Conservation (phyloP, 805 yeast species). For the Ogataea thermomethanolica region DNA sequence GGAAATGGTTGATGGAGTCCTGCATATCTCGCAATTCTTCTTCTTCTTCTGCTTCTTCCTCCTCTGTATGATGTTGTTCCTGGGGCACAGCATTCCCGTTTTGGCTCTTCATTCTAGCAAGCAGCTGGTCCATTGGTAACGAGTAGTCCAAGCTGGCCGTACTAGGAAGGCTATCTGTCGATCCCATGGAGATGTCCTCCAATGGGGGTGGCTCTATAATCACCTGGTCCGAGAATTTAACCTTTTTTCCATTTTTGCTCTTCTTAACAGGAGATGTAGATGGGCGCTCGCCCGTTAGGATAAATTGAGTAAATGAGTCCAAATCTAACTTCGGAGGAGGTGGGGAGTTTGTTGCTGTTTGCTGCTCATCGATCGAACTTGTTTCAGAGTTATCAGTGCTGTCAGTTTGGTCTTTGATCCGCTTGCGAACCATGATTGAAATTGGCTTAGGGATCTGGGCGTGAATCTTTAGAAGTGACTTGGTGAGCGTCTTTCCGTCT, state of each 20-base stretch:
- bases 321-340: slow-evolving; percentile 55
- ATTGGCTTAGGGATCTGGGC: slow-evolving; percentile 79
- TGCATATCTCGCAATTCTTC: slow-evolving; percentile 72
- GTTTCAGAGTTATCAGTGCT: slow-evolving; percentile 22
- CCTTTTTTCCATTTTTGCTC: slow-evolving; percentile 51
- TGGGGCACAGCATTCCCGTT: slow-evolving; percentile 8
- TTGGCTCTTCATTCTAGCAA: slow-evolving; percentile 41
- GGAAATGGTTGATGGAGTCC: slow-evolving; percentile 70
- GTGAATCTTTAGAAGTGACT: slow-evolving; percentile 47
- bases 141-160: slow-evolving; percentile 47
- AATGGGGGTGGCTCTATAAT: slow-evolving; percentile 32
- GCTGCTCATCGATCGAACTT: slow-evolving; percentile 12
- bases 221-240: slow-evolving; percentile 69
- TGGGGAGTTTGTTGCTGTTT: slow-evolving; percentile 4
- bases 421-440: slow-evolving; percentile 64
- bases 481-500: slow-evolving; percentile 47
- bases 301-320: slow-evolving; percentile 80
- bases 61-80: slow-evolving; percentile 19
- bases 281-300: slow-evolving; percentile 78
- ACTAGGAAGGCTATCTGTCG: slow-evolving; percentile 12
- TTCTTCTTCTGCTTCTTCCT: slow-evolving; percentile 68
- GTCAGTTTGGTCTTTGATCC: slow-evolving; percentile 44
- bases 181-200: slow-evolving; percentile 7
- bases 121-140: slow-evolving; percentile 73
- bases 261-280: slow-evolving; percentile 37